phyloP scores from a whole-genome alignment of 2,329 filamentous ascomycete genomes.

The Fusarium oligoseptatum region DNA sequence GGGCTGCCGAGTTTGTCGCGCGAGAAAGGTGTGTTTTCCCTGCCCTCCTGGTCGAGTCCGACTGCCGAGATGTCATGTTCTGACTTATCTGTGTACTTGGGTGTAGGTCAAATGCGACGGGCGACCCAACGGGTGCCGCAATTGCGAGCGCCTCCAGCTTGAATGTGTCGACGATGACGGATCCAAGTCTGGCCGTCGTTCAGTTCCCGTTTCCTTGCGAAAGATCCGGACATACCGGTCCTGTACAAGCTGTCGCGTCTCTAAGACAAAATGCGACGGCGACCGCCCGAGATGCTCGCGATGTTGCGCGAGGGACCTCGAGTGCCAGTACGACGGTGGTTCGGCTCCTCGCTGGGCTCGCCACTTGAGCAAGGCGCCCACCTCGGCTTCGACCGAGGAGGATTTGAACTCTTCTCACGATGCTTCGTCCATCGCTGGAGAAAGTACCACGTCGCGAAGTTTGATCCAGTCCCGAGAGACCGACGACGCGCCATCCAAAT shows the following conservation, averaged over 20 bases:
- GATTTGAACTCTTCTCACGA: slow-evolving; percentile 35
- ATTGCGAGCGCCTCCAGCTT: slow-evolving; percentile 58
- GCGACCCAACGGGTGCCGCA: slow-evolving; percentile 57
- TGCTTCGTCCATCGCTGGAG: slow-evolving; percentile 33
- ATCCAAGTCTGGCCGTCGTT: slow-evolving; percentile 40
- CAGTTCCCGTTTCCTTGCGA: slow-evolving; percentile 49
- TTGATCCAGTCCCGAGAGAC: slow-evolving; percentile 44
- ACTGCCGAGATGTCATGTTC: slow-evolving; percentile 4
- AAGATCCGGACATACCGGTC: slow-evolving; percentile 59
- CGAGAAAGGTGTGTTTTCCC: slow-evolving; percentile 52
- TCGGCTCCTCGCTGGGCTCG: slow-evolving; percentile 55
- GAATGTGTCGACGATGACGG: slow-evolving; percentile 56
- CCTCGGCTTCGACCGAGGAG: slow-evolving; percentile 42
- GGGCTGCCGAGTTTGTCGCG: slow-evolving; percentile 58
- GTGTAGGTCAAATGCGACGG: slow-evolving; percentile 58
- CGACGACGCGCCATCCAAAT: slow-evolving; percentile 29
- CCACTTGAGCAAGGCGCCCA: slow-evolving; percentile 47
- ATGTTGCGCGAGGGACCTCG: slow-evolving; percentile 51
- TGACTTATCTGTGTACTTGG: slow-evolving; percentile 21
- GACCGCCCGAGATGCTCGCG: slow-evolving; percentile 55
- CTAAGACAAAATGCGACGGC: slow-evolving; percentile 59
- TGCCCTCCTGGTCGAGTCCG: slow-evolving; percentile 2
- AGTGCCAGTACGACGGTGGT: slow-evolving; percentile 56
- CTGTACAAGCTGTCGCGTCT: slow-evolving; percentile 55
- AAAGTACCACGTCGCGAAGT: slow-evolving; percentile 41